phyloP scores from a whole-genome alignment of 2,329 filamentous ascomycete genomes.

The Nectriaceae sp. region DNA sequence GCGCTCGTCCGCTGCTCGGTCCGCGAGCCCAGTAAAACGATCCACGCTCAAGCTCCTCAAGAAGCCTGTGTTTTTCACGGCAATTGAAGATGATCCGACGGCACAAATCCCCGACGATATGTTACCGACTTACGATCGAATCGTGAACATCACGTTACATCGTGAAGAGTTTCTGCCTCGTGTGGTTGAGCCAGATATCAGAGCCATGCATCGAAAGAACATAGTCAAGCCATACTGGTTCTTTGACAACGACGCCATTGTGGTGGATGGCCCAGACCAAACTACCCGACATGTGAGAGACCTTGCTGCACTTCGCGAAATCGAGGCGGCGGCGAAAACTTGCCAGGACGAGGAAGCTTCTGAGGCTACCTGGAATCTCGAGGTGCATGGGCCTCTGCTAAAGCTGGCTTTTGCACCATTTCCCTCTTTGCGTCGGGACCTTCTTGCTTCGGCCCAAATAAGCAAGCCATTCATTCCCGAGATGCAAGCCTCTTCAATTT shows the following conservation, averaged over 20 bases:
- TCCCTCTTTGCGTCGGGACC: slow-evolving; percentile 1
- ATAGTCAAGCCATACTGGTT: neutral
- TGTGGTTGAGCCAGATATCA: neutral
- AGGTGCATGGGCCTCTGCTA: slow-evolving; percentile 7
- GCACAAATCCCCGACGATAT: neutral
- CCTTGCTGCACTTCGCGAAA: neutral
- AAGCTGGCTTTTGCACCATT: slow-evolving; percentile 9
- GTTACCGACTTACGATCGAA: neutral
- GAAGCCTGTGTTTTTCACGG: neutral
- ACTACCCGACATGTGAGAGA: neutral
- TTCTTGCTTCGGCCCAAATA: slow-evolving; percentile 6
- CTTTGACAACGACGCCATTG: neutral
- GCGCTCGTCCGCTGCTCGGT: neutral
- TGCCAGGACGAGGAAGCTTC: neutral
- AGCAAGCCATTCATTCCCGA: slow-evolving; percentile 9
- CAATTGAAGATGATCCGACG: neutral
- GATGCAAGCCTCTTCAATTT: slow-evolving; percentile 1
- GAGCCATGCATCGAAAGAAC: neutral
- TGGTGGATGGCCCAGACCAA: neutral
- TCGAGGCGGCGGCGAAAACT: neutral
- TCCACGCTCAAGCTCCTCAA: slow-evolving; percentile 2
- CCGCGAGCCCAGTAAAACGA: slow-evolving; percentile 2
- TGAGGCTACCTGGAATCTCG: slow-evolving; percentile 6
- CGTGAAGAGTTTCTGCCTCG: neutral
- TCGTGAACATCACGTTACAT: neutral